These are phyloP conservation scores for Priceomyces medius DNA, from an alignment of 805 yeast genomes.

Conservation along the genomic window DNA sequence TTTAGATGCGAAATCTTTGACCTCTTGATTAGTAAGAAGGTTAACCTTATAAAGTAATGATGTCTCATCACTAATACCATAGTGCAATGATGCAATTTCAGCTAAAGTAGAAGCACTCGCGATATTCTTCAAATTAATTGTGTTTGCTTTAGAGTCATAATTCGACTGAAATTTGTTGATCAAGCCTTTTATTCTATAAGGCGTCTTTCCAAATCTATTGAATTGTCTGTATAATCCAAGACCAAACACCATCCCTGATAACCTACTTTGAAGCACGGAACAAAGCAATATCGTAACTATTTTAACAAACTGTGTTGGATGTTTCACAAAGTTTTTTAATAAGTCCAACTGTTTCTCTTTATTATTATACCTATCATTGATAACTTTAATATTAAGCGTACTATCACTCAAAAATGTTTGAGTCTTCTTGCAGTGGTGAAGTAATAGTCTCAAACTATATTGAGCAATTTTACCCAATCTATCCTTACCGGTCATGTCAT, in stretches of 20 bases:
- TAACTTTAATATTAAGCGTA: slow-evolving; percentile 28
- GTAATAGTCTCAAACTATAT: slow-evolving; percentile 54
- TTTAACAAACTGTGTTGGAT: slow-evolving; percentile 37
- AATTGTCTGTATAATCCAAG: slow-evolving; percentile 62
- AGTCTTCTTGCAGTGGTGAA: slow-evolving; percentile 45
- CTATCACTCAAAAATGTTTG: slow-evolving; percentile 34
- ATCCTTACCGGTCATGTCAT: slow-evolving; percentile 66
- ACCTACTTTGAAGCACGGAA: slow-evolving; percentile 39
- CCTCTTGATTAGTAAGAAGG: slow-evolving; percentile 37
- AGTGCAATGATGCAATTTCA: slow-evolving; percentile 57
- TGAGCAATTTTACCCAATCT: slow-evolving; percentile 65
- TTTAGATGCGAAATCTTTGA: slow-evolving; percentile 41
- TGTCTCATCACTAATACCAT: slow-evolving; percentile 65
- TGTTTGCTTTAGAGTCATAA: slow-evolving; percentile 3
- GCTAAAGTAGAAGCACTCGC: slow-evolving; percentile 40
- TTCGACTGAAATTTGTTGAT: slow-evolving; percentile 25
- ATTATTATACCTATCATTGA: slow-evolving; percentile 31
- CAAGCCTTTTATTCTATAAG: slow-evolving; percentile 50
- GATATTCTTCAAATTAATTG: slow-evolving; percentile 4
- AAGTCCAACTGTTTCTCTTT: slow-evolving; percentile 32
- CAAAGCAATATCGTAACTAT: slow-evolving; percentile 35
- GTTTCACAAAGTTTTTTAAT: slow-evolving; percentile 31
- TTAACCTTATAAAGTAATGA: slow-evolving; percentile 55
- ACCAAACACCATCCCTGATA: slow-evolving; percentile 45
- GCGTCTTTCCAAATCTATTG: slow-evolving; percentile 68